phyloP scores from a whole-genome alignment of 2,329 filamentous ascomycete genomes.

The Hymenoscyphus occultus region DNA sequence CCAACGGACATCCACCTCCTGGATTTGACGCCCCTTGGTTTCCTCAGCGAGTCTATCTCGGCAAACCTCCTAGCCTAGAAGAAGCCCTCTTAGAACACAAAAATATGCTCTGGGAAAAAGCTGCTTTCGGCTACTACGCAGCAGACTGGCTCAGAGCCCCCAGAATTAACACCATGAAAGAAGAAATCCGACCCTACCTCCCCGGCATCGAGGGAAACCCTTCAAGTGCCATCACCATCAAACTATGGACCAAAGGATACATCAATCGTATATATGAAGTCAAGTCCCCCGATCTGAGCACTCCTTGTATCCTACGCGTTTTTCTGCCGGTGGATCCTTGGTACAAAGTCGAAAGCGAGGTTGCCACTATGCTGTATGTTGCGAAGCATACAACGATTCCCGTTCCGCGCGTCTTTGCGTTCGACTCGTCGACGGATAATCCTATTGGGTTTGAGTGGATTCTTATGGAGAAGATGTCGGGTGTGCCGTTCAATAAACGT shows the following conservation, averaged over 20 bases:
- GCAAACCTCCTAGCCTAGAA: not conserved
- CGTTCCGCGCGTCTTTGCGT: not conserved
- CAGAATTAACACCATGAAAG: not conserved
- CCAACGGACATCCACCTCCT: no score
- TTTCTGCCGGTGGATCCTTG: not conserved
- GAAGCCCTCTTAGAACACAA: not conserved
- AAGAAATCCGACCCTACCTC: not conserved
- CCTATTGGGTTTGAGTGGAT: not conserved
- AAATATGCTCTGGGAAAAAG: not conserved
- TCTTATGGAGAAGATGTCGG: not conserved
- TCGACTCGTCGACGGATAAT: not conserved
- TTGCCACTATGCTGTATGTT: not conserved
- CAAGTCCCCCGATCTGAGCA: not conserved
- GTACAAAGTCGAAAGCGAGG: not conserved
- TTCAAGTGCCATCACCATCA: not conserved
- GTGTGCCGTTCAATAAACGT: not conserved
- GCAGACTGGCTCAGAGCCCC: not conserved
- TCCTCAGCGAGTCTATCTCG: not conserved
- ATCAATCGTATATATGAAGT: not conserved
- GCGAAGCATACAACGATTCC: not conserved
- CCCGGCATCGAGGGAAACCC: not conserved
- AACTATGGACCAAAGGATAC: not conserved
- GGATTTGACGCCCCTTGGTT: not conserved
- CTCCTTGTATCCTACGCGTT: not conserved
- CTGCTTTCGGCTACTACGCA: not conserved